Evolutionary conservation across 345 rosid species (phyloP).

Genomic region (Limnanthes douglasii): DNA sequence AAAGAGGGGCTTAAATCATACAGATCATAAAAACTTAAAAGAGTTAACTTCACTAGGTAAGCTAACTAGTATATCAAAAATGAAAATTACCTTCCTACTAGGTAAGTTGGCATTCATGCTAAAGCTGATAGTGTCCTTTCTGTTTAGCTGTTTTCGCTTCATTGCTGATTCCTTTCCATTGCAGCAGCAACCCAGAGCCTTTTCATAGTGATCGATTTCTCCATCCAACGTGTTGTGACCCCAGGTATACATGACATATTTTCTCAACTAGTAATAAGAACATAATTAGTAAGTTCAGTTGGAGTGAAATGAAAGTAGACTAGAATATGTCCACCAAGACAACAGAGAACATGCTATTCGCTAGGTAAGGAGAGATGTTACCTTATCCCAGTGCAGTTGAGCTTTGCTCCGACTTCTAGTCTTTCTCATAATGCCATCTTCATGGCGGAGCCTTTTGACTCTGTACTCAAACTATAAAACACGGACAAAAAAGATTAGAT

Average conservation of each 20-base stretch:
- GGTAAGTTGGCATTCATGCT: slow-evolving; percentile 24
- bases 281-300: slow-evolving; percentile 5
- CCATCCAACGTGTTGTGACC: slow-evolving; percentile 41
- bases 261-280: slow-evolving; percentile 50
- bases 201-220: slow-evolving; percentile 9
- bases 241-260: slow-evolving; percentile 81
- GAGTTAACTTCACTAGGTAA: not conserved
- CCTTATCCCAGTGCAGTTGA: slow-evolving; percentile 79
- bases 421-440: slow-evolving; percentile 53
- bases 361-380: slow-evolving; percentile 15
- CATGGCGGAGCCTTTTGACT: slow-evolving; percentile 64
- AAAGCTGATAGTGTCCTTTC: slow-evolving; percentile 12
- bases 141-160: slow-evolving; percentile 12
- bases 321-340: not conserved
- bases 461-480: slow-evolving; percentile 61
- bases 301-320: slow-evolving; percentile 1
- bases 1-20: not conserved
- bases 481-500: slow-evolving; percentile 11
- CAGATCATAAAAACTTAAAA: not conserved
- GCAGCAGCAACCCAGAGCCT: too few species aligned
- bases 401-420: slow-evolving; percentile 69
- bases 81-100: slow-evolving; percentile 37
- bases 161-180: slow-evolving; percentile 16
- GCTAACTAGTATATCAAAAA: slow-evolving; percentile 2
- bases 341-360: not conserved